Base-by-base conservation (phyloP, 768 basidiomycete genomes). In the Tricholoma hemisulphureum region DNA sequence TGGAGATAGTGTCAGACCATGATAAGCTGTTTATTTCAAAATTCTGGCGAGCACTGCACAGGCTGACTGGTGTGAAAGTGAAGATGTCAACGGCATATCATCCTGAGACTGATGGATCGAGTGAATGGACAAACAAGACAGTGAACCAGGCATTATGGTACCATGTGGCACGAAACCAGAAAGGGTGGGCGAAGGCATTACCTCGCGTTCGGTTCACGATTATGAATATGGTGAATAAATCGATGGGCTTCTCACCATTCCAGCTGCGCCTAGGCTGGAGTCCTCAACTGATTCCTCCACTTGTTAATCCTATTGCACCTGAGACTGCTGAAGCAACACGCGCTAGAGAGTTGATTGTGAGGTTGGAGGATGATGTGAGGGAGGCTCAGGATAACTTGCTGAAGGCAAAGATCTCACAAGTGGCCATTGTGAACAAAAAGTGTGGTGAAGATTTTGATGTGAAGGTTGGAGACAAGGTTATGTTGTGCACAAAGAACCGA, bases 31-130 rank as follows among this genome's bases (percentile, higher is more conserved):
- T 69, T 62, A 61, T 64, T 20, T 73, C 64, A 2, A 7, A 26
- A 11, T 74, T 75, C 57, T 77, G 67, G 77, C 34, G 63, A 39
- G 32, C 37, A 39, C 6, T 54, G n/a, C n/a, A n/a, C n/a, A n/a
- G n/a, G n/a, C n/a, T 69, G 10, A 43, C 53, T 3, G 68, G 72
- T 1, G 59, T 67, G 4, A 65, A 71, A 18, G 37, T 72, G 0
- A 63, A 65, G 8, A 65, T 77, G 61, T 76, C 72, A 0, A 67
- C 71, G 0, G 58, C 73, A 0, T 76, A 65, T 28, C 75, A 76
- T 24, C 75, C 73, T 0, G 59, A 77, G 39, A 75, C 69, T 0
- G 72, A 77, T 53, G 73, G 75, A 1, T 23, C 63, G 0, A 72
- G 66, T 28, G 69, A 76, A 62, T 54, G 61, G 0, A 63, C 65